Evolutionary conservation across 2,329 filamentous ascomycete genomes (phyloP), one percentile per base, ranked within the genome.

Genomic region (Dendryphion nanum): DNA sequence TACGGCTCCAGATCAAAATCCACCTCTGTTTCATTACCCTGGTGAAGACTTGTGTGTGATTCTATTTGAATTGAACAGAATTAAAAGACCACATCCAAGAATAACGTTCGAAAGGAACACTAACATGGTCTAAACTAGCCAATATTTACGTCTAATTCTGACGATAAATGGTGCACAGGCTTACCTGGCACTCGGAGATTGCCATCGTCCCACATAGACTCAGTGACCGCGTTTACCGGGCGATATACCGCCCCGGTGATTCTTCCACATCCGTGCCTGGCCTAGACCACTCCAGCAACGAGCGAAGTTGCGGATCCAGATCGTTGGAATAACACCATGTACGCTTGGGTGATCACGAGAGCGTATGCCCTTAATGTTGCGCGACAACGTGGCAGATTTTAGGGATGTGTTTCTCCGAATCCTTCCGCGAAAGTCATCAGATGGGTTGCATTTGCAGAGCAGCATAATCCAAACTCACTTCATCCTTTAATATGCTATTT

Each of bases 391-490:
- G 23, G n/a, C 23, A 8, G 10, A 2, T 26, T 10, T n/a, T n/a
- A 26, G 10, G 23, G 23, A 26, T 26, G 23, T 26, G n/a, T 26
- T 26, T n/a, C 23, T 26, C 23, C 23, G 23, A 2, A 26, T 26
- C 23, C 23, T 10, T 26, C 23, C 23, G 23, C 23, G 10, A 26
- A 26, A 26, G 23, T 26, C 23, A 26, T 26, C 23, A 26, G 10
- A 26, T 26, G 23, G 23, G n/a, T 26, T 26, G 23, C 23, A 26
- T 26, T 26, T 26, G 23, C n/a, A 26, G 23, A n/a, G n/a, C 23
- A 26, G n/a, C 23, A 26, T 26, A 26, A n/a, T 26, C 23, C 10
- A 3, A 8, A 26, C 10, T 26, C 23, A 26, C 23, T 26, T n/a
- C n/a, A 26, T n/a, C n/a, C 23, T n/a, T 26, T 26, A 10, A n/a